phyloP scores from a whole-genome alignment of 192 early-diverging fungal genomes.

The Backusella mclennaniae region DNA sequence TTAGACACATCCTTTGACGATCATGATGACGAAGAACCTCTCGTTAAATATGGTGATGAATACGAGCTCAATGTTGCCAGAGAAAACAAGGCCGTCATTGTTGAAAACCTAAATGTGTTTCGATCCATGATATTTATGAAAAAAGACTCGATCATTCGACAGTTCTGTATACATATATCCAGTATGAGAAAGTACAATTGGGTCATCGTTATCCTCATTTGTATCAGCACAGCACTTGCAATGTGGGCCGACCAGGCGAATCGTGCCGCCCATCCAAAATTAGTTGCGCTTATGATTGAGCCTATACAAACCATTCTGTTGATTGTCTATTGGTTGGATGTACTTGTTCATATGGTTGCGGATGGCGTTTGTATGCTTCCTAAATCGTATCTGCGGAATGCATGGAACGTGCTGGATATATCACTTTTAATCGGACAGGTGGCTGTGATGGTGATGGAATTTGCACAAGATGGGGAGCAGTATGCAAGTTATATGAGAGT shows the following conservation, averaged over 20 bases:
- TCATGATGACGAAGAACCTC: background rate
- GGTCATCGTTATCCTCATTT: conserved; percentile 14
- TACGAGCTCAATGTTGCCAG: conserved; percentile 19
- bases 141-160: background rate
- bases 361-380: conserved; percentile 21
- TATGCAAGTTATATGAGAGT: background rate
- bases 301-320: conserved; percentile 8
- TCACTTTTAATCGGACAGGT: conserved; percentile 8
- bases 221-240: background rate
- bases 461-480: background rate
- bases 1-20: background rate
- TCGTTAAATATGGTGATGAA: conserved; percentile 24
- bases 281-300: background rate
- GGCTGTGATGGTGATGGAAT: background rate
- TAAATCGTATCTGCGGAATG: conserved; percentile 22
- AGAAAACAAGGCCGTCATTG: conserved; percentile 21
- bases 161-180: background rate
- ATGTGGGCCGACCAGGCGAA: conserved; percentile 5
- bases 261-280: background rate
- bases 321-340: conserved; percentile 21
- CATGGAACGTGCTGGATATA: conserved; percentile 25
- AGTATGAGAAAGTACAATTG: background rate
- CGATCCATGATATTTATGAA: conserved; percentile 11
- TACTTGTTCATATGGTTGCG: conserved; percentile 15
- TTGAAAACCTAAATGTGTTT: conserved; percentile 14